Evolutionary conservation across 495 filamentous ascomycete genomes (phyloP), one percentile per base, ranked within the genome.

Genomic region (Cercophora sp.): DNA sequence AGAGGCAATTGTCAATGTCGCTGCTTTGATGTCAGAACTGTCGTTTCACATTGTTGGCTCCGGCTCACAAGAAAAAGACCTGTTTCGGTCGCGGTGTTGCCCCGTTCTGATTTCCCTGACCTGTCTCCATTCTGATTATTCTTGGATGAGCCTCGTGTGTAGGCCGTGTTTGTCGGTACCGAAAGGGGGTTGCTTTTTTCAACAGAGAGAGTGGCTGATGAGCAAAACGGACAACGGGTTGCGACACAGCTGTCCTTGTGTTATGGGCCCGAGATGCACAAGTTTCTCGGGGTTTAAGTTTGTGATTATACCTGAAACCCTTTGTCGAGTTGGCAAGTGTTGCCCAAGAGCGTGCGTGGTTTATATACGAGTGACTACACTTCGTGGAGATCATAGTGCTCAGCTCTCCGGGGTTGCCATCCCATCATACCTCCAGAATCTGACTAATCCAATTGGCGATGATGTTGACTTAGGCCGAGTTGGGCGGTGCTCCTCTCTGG

Each of bases 1-100:
- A 87, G 51, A 87, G 76, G 71, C 94, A 97, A 61, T 99, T 99
- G 78, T 99, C 94, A 65, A 99, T 96, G 62, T 99, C 94, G 42
- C 75, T 78, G 40, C 18, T 8, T 9, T 5, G 0, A 5, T 5
- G 55, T 63, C 16, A 53, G 55, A 52, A 39, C n/a, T 22, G 5
- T 8, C 5, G 11, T 1, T 18, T 25, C 29, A 13, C 31, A 56
- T 8, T 5, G 19, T 16, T 52, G n/a, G 31, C 13, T 50, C 18
- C 26, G 8, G 56, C 73, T 66, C 46, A 77, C 75, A 78, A 77
- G 62, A 78, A 78, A 19, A 78, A 64, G 29, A 77, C 71, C 23
- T 63, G 64, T 41, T 57, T 64, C 4, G 65, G 56, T 16, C 53
- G 11, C 39, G 29, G 15, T 3, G 39, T 42, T 13, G 18, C 39